phyloP scores from a whole-genome alignment of 1,284 basidiomycete species.

The Ceratobasidium sp. region DNA sequence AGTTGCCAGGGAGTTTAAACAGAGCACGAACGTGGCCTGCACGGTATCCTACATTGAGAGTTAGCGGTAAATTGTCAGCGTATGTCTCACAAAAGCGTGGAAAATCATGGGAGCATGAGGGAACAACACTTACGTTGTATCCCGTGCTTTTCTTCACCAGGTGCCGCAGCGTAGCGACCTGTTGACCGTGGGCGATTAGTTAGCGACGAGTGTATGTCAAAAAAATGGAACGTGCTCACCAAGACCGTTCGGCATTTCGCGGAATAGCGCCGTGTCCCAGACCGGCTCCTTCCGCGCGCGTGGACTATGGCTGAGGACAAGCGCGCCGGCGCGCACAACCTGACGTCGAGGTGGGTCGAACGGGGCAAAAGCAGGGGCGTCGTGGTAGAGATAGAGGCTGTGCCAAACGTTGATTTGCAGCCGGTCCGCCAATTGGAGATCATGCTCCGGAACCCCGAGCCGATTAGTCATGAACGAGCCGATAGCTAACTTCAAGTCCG shows the following conservation, averaged over 20 bases:
- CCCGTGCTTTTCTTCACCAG: neutral
- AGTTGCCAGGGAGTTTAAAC: conserved; percentile 17
- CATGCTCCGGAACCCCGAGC: neutral
- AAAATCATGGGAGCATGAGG: neutral
- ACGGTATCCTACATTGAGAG: conserved; percentile 10
- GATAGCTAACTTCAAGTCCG: neutral
- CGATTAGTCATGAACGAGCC: neutral
- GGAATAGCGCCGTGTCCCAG: conserved; percentile 14
- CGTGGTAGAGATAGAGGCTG: conserved; percentile 10
- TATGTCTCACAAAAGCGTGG: neutral
- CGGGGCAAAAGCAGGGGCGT: conserved; percentile 19
- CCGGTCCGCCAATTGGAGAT: neutral
- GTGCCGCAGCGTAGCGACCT: neutral
- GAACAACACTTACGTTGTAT: conserved; percentile 24
- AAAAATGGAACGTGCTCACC: neutral
- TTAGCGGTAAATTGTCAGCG: neutral
- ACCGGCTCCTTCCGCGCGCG: neutral
- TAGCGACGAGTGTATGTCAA: neutral
- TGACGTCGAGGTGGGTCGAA: conserved; percentile 7
- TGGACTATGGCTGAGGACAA: neutral
- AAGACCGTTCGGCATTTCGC: neutral
- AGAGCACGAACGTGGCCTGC: conserved; percentile 17
- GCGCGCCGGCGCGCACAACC: conserved; percentile 25
- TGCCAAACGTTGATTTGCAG: conserved; percentile 25
- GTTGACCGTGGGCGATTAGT: neutral